These are phyloP conservation scores for Lumnitzera racemosa DNA, from an alignment of 345 rosid species.

Conservation along the genomic window DNA sequence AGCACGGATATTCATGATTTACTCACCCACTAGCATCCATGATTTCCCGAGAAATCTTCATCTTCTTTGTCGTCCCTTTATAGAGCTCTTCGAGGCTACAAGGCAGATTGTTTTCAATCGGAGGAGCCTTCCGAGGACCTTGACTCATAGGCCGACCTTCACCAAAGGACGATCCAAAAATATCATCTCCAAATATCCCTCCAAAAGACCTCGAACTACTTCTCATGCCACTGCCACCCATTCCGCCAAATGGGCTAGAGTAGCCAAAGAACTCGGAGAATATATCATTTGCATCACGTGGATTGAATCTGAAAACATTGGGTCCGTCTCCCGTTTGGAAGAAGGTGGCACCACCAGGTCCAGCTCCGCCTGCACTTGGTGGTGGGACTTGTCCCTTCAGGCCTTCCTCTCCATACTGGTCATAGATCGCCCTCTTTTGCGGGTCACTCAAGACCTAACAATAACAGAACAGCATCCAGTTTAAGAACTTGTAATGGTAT, in stretches of 20 bases:
- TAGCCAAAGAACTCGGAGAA: conserved; percentile 67
- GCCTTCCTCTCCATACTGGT: conserved; percentile 85
- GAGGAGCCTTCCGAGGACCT: conserved; percentile 42
- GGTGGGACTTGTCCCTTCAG: conserved; percentile 74
- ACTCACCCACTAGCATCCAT: conserved; percentile 64
- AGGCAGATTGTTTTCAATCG: conserved; percentile 48
- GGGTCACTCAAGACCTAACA: conserved; percentile 75
- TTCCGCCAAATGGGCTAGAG: conserved; percentile 48
- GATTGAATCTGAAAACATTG: conserved; percentile 50
- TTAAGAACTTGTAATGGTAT: too few species aligned
- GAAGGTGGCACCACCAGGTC: conserved; percentile 50
- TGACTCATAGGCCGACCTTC: conserved; percentile 40
- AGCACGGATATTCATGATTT: neutral
- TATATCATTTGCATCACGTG: conserved; percentile 65
- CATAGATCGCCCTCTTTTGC: conserved; percentile 68
- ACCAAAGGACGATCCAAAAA: conserved; percentile 39
- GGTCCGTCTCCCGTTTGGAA: conserved; percentile 70
- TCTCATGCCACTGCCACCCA: conserved; percentile 29
- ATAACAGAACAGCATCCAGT: neutral
- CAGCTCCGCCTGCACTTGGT: conserved; percentile 51
- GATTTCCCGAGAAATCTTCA: conserved; percentile 82
- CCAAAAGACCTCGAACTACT: conserved; percentile 36
- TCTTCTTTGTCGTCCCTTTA: conserved; percentile 66
- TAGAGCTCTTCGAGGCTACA: conserved; percentile 75
- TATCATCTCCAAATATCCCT: conserved; percentile 59